Evolutionary conservation across 2,329 filamentous ascomycete species (phyloP), one percentile per base, ranked within the genome.

Genomic region (Geosmithia flava): DNA sequence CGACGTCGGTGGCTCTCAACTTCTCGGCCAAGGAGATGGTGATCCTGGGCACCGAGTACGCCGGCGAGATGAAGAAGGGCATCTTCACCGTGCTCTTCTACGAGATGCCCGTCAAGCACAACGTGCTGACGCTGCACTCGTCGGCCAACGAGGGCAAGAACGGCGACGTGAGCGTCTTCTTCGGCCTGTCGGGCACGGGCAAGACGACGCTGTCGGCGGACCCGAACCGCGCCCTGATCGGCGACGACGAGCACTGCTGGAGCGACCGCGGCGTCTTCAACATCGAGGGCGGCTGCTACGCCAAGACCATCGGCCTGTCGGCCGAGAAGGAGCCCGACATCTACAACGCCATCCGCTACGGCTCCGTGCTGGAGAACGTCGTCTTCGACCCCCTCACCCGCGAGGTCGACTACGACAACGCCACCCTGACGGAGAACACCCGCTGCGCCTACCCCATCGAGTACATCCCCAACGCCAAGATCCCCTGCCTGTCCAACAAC

Each of bases 21-120:
- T 98, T 98, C 61, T 86, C 85, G 64, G 90, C 96, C 65, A 96
- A 95, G 83, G 93, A 98, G 79, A 98, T 98, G 93, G 93, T 98
- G 58, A 98, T 98, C 66, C 83, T 98, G 50, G 93, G 93, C 67
- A 98, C 93, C 37, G 93, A 98, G 74, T 98, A 98, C 64, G 93
- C 93, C 50, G 91, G 91, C 61, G 60, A 66, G 58, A 66, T 66
- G 64, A 95, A 95, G 76, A 95, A 95, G 77, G 90, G 93, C 59
- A 80, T 98, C 68, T 98, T 98, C 79, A 98, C 93, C 45, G 89
- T 98, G 46, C 83, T 98, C 66, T 98, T 95, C 80, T 98, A 97
- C 76, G 93, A 98, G 77, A 98, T 97, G 90, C 93, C 93, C 52
- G 87, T 98, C 65, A 96, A 96, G 82, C 93, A 98, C 81, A 94